phyloP scores from a whole-genome alignment of 2,329 filamentous ascomycete species.

The Epichloe sibirici region DNA sequence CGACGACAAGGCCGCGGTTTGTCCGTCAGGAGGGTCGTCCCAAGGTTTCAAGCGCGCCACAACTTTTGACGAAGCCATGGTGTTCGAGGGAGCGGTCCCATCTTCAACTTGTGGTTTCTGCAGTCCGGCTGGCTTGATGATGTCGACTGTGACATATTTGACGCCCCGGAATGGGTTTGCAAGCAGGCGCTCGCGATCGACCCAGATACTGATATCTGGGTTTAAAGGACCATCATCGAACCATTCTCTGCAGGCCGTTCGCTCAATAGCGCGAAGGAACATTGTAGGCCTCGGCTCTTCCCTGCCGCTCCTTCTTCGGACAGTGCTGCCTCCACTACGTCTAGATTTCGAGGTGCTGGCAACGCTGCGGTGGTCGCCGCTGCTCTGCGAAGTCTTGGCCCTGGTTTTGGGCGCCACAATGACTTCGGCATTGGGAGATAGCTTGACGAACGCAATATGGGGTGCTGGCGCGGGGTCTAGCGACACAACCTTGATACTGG shows the following conservation, averaged over 20 bases:
- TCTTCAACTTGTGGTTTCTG: slow-evolving; percentile 58
- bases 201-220: slow-evolving; percentile 62
- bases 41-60: slow-evolving; percentile 66
- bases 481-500: slow-evolving; percentile 76
- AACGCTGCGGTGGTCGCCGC: slow-evolving; percentile 69
- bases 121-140: slow-evolving; percentile 72
- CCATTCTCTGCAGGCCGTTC: slow-evolving; percentile 56
- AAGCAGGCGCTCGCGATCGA: slow-evolving; percentile 65
- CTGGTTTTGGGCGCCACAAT: slow-evolving; percentile 92
- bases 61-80: slow-evolving; percentile 39
- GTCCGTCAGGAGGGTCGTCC: slow-evolving; percentile 76
- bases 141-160: slow-evolving; percentile 68
- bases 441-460: slow-evolving; percentile 73
- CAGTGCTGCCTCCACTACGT: slow-evolving; percentile 63
- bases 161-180: slow-evolving; percentile 63
- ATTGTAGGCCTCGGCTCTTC: slow-evolving; percentile 57
- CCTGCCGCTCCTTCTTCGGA: slow-evolving; percentile 40
- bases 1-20: slow-evolving; percentile 68
- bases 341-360: slow-evolving; percentile 69
- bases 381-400: slow-evolving; percentile 51
- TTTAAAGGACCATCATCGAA: slow-evolving; percentile 57
- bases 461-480: slow-evolving; percentile 62
- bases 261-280: slow-evolving; percentile 72
- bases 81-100: slow-evolving; percentile 43
- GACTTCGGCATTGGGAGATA: slow-evolving; percentile 87